A percentile compares a stretch with the other conserved stretches of the same genome.
Evolutionary conservation across 2,329 filamentous ascomycete species (phyloP).

Genomic region (Fusarium musae): DNA sequence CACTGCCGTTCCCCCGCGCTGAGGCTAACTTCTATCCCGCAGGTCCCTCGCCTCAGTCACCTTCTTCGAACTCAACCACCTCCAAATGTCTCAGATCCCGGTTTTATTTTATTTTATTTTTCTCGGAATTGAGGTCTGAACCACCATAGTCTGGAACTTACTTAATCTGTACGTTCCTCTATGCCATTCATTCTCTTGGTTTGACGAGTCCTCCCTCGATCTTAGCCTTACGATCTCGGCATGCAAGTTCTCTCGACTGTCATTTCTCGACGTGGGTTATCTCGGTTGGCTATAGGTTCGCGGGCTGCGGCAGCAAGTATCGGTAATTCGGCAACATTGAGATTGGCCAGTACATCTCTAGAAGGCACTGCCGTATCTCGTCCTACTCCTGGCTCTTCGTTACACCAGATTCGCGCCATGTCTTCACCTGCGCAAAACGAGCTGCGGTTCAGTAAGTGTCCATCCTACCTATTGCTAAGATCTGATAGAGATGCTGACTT

Average conservation of each 20-base stretch:
- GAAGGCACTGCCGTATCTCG: not conserved
- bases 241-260: constrained; percentile 25
- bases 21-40: constrained; percentile 6
- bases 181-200: not conserved
- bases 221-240: not conserved
- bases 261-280: constrained; percentile 33
- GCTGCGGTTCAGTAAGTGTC: constrained; percentile 50
- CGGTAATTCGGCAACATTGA: not conserved
- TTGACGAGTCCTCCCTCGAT: not conserved
- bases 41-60: not conserved
- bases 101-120: not conserved
- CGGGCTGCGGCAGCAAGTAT: constrained; percentile 11
- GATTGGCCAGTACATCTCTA: not conserved
- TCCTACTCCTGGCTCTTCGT: not conserved
- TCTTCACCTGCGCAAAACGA: constrained; percentile 22
- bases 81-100: constrained; percentile 26
- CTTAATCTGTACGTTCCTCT: not conserved
- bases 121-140: not conserved
- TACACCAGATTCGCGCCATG: constrained; percentile 26
- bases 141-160: not conserved
- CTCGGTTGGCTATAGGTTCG: constrained; percentile 25
- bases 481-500: constrained; percentile 23
- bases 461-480: not conserved
- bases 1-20: constrained; percentile 24
- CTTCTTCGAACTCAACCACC: constrained; percentile 11